phyloP scores from a whole-genome alignment of 345 rosid genomes.

The Populus alba region DNA sequence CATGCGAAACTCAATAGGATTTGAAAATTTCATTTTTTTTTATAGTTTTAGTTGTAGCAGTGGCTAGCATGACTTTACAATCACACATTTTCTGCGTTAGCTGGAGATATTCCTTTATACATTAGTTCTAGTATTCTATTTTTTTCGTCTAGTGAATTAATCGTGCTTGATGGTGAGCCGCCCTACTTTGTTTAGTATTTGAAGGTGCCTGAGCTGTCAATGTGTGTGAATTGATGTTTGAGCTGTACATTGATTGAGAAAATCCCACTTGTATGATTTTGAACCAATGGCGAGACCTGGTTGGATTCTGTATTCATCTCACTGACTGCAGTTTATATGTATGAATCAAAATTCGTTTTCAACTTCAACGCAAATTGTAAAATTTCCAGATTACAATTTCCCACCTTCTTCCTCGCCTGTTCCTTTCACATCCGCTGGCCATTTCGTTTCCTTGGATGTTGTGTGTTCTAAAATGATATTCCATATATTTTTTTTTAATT shows the following conservation, averaged over 20 bases:
- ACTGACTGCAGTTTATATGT: background rate
- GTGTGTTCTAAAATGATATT: too few species aligned
- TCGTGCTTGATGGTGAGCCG: background rate
- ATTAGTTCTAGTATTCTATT: background rate
- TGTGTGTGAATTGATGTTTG: background rate
- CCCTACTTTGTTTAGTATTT: background rate
- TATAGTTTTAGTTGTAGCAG: background rate
- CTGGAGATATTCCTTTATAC: background rate
- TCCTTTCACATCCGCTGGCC: background rate
- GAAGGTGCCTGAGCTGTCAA: constrained; percentile 4
- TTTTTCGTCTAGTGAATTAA: background rate
- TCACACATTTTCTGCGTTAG: background rate
- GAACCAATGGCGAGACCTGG: background rate
- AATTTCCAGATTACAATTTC: background rate
- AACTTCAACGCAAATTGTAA: background rate
- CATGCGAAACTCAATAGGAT: background rate
- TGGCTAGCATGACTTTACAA: background rate
- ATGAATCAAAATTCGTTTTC: background rate
- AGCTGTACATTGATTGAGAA: background rate
- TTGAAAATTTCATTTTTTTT: constrained; percentile 5
- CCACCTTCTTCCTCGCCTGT: background rate
- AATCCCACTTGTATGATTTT: background rate
- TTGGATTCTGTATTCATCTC: background rate
- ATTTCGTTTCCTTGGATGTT: background rate
- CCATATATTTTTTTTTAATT: too few species aligned